Conservation (phyloP, 768 basidiomycete genomes). For the Cyathus striatus region DNA sequence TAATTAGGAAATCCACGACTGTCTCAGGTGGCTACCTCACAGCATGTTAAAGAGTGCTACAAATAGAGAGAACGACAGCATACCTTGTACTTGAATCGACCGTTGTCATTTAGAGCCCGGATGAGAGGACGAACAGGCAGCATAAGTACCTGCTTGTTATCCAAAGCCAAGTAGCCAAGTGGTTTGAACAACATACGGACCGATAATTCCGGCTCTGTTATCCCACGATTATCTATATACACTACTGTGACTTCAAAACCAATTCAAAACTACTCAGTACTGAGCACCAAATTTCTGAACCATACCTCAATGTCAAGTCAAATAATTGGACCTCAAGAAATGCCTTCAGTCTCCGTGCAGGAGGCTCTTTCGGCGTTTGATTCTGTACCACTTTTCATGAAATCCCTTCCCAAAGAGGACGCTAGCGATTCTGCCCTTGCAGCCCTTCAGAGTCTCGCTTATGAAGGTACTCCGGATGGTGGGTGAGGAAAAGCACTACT, state of each 20-base stretch:
- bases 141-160: conserved; percentile 19
- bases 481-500: conserved; percentile 31
- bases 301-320: conserved; percentile 16
- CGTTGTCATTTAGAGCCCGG: conserved; percentile 57
- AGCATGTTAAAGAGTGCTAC: neutral
- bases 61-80: conserved; percentile 1
- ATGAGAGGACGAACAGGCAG: conserved; percentile 41
- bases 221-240: neutral
- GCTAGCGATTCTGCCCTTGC: conserved; percentile 62
- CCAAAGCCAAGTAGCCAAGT: too few species aligned
- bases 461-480: conserved; percentile 96
- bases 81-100: conserved; percentile 61
- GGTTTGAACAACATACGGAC: conserved; percentile 1
- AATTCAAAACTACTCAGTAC: too few species aligned
- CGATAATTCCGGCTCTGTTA: conserved; percentile 6
- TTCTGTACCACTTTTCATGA: conserved; percentile 89
- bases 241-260: too few species aligned
- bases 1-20: conserved; percentile 76
- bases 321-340: conserved; percentile 28
- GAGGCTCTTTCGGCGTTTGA: conserved; percentile 47
- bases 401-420: conserved; percentile 68
- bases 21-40: conserved; percentile 53
- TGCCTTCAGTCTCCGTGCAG: conserved; percentile 24
- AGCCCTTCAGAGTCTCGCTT: conserved; percentile 78
- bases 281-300: too few species aligned